Percentiles rank a stretch among this genome's conserved stretches.
phyloP scores from a whole-genome alignment of 2,329 filamentous ascomycete species.

The Coniochaeta ligniaria region DNA sequence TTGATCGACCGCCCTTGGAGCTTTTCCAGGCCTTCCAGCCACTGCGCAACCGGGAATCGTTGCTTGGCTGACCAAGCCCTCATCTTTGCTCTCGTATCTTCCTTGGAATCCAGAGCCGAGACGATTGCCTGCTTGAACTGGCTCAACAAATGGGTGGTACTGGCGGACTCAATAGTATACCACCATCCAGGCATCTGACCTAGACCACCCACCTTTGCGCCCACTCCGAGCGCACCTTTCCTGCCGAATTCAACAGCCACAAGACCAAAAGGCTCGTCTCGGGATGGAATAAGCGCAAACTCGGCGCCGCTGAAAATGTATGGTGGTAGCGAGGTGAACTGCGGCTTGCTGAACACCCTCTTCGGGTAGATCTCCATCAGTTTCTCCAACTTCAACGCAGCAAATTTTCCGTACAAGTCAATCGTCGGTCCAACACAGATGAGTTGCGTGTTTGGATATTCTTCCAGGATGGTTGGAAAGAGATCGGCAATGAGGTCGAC shows the following conservation, averaged over 20 bases:
- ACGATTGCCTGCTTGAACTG: conserved; percentile 59
- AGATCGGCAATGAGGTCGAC: conserved; percentile 61
- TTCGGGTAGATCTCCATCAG: conserved; percentile 59
- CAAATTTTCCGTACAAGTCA: conserved; percentile 60
- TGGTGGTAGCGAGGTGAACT: conserved; percentile 56
- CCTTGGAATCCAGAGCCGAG: conserved; percentile 48
- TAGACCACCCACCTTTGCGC: conserved; percentile 55
- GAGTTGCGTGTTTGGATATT: conserved; percentile 50
- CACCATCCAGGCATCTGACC: conserved; percentile 64
- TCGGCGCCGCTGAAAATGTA: conserved; percentile 60
- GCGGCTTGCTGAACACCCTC: conserved; percentile 56
- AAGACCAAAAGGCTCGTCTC: conserved; percentile 60
- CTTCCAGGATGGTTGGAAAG: conserved; percentile 52
- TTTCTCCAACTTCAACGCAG: conserved; percentile 52
- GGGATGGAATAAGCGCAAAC: conserved; percentile 58
- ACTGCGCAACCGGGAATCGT: conserved; percentile 58
- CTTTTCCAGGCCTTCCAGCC: conserved; percentile 56
- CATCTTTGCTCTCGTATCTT: conserved; percentile 51
- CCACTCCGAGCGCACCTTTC: conserved; percentile 59
- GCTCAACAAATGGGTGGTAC: conserved; percentile 52
- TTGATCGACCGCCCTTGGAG: conserved; percentile 50
- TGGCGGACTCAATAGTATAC: conserved; percentile 58
- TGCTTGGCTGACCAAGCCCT: conserved; percentile 56
- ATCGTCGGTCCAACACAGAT: conserved; percentile 58
- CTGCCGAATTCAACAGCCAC: conserved; percentile 62